Base-by-base conservation (phyloP, 164 flowering plant species). In the Houttuynia cordata region DNA sequence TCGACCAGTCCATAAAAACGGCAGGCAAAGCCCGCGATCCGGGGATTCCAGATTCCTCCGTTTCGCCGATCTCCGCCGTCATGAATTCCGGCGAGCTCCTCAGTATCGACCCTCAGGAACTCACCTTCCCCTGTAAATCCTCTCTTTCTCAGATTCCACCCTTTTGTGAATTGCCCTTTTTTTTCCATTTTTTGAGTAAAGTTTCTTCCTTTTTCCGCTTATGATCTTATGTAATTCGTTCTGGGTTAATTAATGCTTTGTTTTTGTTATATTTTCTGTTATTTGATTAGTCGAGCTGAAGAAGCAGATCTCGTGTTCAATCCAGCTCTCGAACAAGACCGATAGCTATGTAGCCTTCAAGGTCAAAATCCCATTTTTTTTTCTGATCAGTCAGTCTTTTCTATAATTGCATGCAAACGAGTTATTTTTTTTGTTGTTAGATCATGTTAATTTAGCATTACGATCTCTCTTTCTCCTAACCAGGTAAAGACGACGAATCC, bases 401-500 rank as follows among this genome's bases (percentile, higher is more conserved):
- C 22, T 57, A 15, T 62, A 19, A 19, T 4, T 7, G 69, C 13
- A 50, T 34, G 58, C 24, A 40, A 40, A 51, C 30, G 47, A 57
- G 40, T 37, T 24, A 24, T 58, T n/a, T n/a, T n/a, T n/a, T 63
- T 56, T 54, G 51, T 51, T 1, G 22, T 45, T 50, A 20, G 54
- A 42, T 7, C 22, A 8, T 57, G 47, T 24, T 15, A 34, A 12
- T 1, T 58, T 54, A 24, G 49, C 58, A 21, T 61, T 39, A 61
- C 15, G 3, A 7, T 63, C 21, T 8, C 15, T 58, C 17, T 45
- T 10, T n/a, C n/a, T n/a, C n/a, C n/a, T n/a, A 17, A 7, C 17
- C 49, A 65, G 97, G 91, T 90, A 13, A 82, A 84, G 77, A 87
- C 96, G 9, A 90, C 97, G 19, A 87, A 87, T 72, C 97, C 95